Evolutionary conservation across 352 stramenopile species (phyloP).

Genomic region (Phytopythium kandeliae): DNA sequence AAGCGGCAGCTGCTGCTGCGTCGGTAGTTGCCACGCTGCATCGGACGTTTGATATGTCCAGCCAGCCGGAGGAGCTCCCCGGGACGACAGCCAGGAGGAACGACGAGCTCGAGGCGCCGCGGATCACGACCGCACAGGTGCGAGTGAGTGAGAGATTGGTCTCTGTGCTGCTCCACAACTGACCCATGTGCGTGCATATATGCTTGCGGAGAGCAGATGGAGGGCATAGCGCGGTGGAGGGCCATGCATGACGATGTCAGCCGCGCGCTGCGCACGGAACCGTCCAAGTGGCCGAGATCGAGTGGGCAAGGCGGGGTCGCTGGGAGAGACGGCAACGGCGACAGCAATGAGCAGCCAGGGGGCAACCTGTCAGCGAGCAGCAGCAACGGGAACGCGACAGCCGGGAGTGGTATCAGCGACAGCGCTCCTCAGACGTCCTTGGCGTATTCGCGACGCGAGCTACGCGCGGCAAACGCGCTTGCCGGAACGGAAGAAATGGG

Average conservation of each 20-base stretch:
- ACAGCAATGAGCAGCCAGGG: neutral
- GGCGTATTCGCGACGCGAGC: conserved; percentile 24
- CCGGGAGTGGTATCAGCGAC: neutral
- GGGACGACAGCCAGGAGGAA: too few species aligned
- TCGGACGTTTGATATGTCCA: too few species aligned
- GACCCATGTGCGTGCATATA: too few species aligned
- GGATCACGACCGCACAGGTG: too few species aligned
- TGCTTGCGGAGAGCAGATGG: conserved; percentile 8
- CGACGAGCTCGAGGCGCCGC: too few species aligned
- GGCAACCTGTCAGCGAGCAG: conserved; percentile 1
- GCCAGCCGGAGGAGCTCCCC: too few species aligned
- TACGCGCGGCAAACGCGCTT: conserved; percentile 22
- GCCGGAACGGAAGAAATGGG: conserved; percentile 44
- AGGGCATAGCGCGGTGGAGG: conserved; percentile 40
- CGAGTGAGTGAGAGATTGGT: too few species aligned
- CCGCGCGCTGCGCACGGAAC: conserved; percentile 22
- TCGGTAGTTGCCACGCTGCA: too few species aligned
- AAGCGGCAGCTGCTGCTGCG: too few species aligned
- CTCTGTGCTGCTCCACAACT: too few species aligned
- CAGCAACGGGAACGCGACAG: conserved; percentile 2
- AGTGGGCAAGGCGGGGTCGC: neutral
- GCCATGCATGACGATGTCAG: conserved; percentile 77
- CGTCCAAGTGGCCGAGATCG: too few species aligned
- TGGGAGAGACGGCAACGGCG: too few species aligned
- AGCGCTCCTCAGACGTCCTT: conserved; percentile 2